These are phyloP conservation scores for Metarhizium rileyi DNA, from an alignment of 2,329 filamentous ascomycete species.

Conservation along the genomic window DNA sequence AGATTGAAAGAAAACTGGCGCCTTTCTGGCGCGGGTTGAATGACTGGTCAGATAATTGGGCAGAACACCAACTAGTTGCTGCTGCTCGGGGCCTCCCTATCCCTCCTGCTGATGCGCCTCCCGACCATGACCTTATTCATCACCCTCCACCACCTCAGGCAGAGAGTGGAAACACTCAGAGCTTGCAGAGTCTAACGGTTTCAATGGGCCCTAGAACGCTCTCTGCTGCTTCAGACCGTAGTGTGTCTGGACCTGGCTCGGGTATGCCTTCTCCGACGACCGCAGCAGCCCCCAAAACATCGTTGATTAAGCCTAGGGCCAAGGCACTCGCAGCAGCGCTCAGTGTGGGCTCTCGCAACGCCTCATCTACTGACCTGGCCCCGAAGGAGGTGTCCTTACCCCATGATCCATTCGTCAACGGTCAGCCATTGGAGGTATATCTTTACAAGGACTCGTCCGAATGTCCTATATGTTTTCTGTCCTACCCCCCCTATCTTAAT, in stretches of 20 bases:
- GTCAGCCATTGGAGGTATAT: conserved; percentile 86
- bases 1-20: conserved; percentile 89
- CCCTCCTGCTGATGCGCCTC: conserved; percentile 74
- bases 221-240: conserved; percentile 66
- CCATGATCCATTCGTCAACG: conserved; percentile 80
- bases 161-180: conserved; percentile 42
- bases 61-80: conserved; percentile 89
- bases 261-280: conserved; percentile 39
- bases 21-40: conserved; percentile 94
- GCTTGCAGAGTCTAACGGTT: conserved; percentile 64
- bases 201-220: conserved; percentile 69
- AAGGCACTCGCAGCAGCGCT: conserved; percentile 82
- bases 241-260: conserved; percentile 51
- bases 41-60: conserved; percentile 82
- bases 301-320: conserved; percentile 69
- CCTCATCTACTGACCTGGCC: conserved; percentile 58
- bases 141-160: conserved; percentile 31
- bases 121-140: conserved; percentile 53
- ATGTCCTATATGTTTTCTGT: conserved; percentile 94
- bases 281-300: conserved; percentile 30
- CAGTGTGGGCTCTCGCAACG: conserved; percentile 62
- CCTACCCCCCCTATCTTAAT: conserved; percentile 91
- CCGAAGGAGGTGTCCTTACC: conserved; percentile 74
- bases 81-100: conserved; percentile 76
- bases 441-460: conserved; percentile 86